Evolutionary conservation across 1,139 yeast genomes (phyloP).

Genomic region (Yamadazyma blattariae): DNA sequence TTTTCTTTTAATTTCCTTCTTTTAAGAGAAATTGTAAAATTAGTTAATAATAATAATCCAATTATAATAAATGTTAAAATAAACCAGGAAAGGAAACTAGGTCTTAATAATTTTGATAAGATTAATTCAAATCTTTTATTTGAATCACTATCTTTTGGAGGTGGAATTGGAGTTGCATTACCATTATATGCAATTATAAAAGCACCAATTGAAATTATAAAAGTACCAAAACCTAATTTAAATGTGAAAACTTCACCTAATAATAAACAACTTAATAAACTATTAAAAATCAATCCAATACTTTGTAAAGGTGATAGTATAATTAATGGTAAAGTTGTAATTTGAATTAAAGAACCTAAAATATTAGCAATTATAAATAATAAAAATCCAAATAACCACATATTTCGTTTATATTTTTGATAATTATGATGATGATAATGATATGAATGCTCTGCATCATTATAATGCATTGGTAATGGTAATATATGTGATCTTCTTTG

Average conservation of each 20-base stretch:
- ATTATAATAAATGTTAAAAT: conserved; percentile 31
- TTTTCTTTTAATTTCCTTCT: conserved; percentile 13
- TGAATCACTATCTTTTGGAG: conserved; percentile 16
- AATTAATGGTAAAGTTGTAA: conserved; percentile 79
- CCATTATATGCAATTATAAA: conserved; percentile 79
- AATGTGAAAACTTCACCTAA: conserved; percentile 67
- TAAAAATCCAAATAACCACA: conserved; percentile 76
- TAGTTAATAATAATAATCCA: conserved; percentile 22
- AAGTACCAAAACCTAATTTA: conserved; percentile 61
- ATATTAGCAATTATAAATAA: conserved; percentile 73
- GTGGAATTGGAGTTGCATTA: conserved; percentile 21
- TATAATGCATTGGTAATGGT: conserved; percentile 15
- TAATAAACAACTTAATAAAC: conserved; percentile 63
- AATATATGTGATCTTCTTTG: conserved; percentile 77
- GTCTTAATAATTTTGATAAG: conserved; percentile 22
- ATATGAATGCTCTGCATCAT: conserved; percentile 3
- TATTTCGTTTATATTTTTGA: conserved; percentile 48
- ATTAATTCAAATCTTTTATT: conserved; percentile 26
- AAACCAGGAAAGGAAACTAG: conserved; percentile 39
- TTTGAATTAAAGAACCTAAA: conserved; percentile 79
- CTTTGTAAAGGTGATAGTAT: conserved; percentile 83
- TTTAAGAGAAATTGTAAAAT: conserved; percentile 15
- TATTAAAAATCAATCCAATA: conserved; percentile 81
- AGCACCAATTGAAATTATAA: conserved; percentile 72
- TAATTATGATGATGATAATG: conserved; percentile 21